These are phyloP conservation scores for Penicillium sp. DNA, from an alignment of 2,329 filamentous ascomycete species.

Conservation along the genomic window DNA sequence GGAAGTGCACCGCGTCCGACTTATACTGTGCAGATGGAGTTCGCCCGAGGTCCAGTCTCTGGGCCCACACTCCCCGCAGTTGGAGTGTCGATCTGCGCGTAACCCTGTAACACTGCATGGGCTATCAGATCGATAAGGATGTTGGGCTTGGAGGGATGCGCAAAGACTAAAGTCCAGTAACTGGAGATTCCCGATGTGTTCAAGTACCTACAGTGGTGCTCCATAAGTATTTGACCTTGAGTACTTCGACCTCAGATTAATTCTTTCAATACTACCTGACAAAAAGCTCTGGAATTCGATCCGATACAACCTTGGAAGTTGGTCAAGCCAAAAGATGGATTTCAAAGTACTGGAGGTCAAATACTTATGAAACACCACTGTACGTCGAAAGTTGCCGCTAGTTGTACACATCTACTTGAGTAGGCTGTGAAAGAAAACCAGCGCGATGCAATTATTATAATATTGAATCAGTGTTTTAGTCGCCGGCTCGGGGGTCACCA, in stretches of 20 bases:
- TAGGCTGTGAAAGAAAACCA: neutral
- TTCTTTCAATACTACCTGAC: too few relatives aligned
- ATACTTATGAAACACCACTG: too few relatives aligned
- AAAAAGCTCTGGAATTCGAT: too few relatives aligned
- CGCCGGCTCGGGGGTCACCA: constrained; percentile 4
- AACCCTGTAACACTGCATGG: neutral
- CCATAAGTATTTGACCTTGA: too few relatives aligned
- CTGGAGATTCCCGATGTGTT: too few relatives aligned
- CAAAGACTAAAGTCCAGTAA: too few relatives aligned
- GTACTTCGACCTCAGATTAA: too few relatives aligned
- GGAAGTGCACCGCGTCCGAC: neutral
- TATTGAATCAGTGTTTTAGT: constrained; percentile 5
- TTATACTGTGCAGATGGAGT: neutral
- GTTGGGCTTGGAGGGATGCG: too few relatives aligned
- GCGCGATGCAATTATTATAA: constrained; percentile 7
- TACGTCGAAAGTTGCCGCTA: neutral
- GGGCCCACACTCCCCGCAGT: constrained; percentile 7
- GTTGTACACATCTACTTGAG: neutral
- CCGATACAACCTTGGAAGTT: too few relatives aligned
- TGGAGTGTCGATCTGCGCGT: constrained; percentile 3
- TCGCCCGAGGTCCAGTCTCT: constrained; percentile 2
- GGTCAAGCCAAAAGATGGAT: too few relatives aligned
- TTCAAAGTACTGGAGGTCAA: too few relatives aligned
- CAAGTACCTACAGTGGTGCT: too few relatives aligned
- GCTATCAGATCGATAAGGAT: neutral